Conservation (phyloP, 2,329 filamentous ascomycete genomes). For the Xylariales sp. region DNA sequence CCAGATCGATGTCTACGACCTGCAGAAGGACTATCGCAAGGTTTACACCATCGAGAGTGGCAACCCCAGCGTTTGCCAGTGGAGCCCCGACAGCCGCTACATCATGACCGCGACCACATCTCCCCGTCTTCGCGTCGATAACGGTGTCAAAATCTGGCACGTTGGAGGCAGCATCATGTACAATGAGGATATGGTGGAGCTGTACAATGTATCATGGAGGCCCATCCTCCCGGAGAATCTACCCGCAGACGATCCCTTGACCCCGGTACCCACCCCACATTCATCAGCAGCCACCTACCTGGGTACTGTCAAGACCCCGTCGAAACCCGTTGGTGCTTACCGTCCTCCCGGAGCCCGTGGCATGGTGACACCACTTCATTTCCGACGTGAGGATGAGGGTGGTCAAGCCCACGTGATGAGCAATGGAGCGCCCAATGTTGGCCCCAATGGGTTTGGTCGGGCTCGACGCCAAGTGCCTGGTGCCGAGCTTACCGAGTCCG, state of each 20-base stretch:
- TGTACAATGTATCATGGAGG: conserved; percentile 88
- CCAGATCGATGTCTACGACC: conserved; percentile 95
- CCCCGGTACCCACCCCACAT: conserved; percentile 72
- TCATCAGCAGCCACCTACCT: conserved; percentile 77
- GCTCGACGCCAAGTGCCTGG: conserved; percentile 78
- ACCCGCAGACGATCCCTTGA: conserved; percentile 64
- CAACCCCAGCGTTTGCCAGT: conserved; percentile 93
- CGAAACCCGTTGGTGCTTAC: conserved; percentile 96
- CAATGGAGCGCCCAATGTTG: conserved; percentile 68
- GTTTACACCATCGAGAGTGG: conserved; percentile 90
- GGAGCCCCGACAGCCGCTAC: conserved; percentile 93
- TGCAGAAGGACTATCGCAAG: conserved; percentile 91
- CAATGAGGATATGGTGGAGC: conserved; percentile 87
- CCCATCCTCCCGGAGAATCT: conserved; percentile 63
- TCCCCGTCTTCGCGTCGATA: conserved; percentile 91
- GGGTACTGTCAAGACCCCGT: conserved; percentile 84
- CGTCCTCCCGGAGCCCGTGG: conserved; percentile 91
- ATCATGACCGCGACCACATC: conserved; percentile 98
- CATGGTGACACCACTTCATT: conserved; percentile 81
- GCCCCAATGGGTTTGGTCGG: conserved; percentile 75
- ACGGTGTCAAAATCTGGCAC: conserved; percentile 94
- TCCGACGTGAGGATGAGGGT: conserved; percentile 96
- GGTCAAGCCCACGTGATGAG: conserved; percentile 79
- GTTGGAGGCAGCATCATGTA: conserved; percentile 87
- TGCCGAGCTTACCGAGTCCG: conserved; percentile 61